phyloP scores from a whole-genome alignment of 306 rosid species.

The Crotalaria pallida region DNA sequence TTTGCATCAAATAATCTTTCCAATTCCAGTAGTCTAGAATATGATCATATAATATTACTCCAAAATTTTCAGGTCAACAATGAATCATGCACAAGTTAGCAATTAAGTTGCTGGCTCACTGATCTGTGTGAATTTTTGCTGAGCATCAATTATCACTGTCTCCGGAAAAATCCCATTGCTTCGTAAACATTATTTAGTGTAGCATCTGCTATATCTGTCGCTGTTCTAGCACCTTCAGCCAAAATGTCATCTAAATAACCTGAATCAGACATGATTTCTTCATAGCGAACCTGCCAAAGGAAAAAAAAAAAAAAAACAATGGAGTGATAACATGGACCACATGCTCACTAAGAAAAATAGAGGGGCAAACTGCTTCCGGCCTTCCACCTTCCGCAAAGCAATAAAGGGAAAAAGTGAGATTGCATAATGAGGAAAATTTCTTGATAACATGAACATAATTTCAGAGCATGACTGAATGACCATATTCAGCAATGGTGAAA shows the following conservation, averaged over 20 bases:
- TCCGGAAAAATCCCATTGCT: constrained; percentile 88
- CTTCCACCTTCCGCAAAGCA: neutral
- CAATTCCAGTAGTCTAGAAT: constrained; percentile 30
- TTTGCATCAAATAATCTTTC: constrained; percentile 26
- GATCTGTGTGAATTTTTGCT: constrained; percentile 15
- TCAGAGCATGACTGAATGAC: neutral
- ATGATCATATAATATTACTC: constrained; percentile 28
- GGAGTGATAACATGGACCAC: neutral
- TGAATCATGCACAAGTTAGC: constrained; percentile 36
- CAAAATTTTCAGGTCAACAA: constrained; percentile 28
- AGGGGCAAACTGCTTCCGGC: too few relatives aligned
- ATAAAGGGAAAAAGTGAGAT: neutral
- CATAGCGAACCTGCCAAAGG: constrained; percentile 68
- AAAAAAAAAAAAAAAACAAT: neutral
- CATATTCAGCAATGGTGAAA: constrained; percentile 2
- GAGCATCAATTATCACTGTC: constrained; percentile 37
- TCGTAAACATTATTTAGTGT: constrained; percentile 74
- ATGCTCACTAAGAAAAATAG: constrained; percentile 14
- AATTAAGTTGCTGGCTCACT: constrained; percentile 36
- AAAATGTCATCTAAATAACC: constrained; percentile 78
- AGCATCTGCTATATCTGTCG: constrained; percentile 69
- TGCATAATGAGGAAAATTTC: neutral
- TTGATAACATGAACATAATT: constrained; percentile 3
- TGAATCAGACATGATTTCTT: constrained; percentile 72
- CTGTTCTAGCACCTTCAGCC: constrained; percentile 76